Evolutionary conservation across 768 basidiomycete genomes (phyloP).

Genomic region (Lactarius quietus): DNA sequence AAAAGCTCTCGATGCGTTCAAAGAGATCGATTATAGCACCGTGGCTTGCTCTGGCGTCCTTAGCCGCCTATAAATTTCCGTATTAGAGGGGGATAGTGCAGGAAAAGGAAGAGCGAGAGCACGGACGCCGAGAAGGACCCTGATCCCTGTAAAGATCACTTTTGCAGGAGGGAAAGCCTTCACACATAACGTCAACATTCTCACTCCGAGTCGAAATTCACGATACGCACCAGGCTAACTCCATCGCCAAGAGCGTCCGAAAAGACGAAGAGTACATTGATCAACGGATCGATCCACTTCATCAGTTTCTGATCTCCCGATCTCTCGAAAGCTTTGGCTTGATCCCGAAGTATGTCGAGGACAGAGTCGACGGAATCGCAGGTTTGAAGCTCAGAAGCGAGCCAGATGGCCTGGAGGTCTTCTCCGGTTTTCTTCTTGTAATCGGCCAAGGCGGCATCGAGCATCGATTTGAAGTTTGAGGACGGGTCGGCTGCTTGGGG

Average conservation of each 20-base stretch:
- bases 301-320: no score
- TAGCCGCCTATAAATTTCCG: not conserved
- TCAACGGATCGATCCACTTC: not conserved
- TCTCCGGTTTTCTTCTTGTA: no score
- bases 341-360: no score
- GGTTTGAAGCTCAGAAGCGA: no score
- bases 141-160: not conserved
- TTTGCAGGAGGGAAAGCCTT: not conserved
- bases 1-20: not conserved
- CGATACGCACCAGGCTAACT: not conserved
- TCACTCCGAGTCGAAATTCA: not conserved
- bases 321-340: no score
- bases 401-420: no score
- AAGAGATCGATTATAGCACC: not conserved
- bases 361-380: no score
- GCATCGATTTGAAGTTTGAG: no score
- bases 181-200: not conserved
- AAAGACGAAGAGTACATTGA: not conserved
- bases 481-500: no score
- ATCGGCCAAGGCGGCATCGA: no score
- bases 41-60: not conserved
- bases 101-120: not conserved
- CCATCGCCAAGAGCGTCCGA: not conserved
- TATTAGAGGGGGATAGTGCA: not conserved
- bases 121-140: not conserved